Conservation (phyloP, 2,329 filamentous ascomycete species). For the Colletotrichum magnum region DNA sequence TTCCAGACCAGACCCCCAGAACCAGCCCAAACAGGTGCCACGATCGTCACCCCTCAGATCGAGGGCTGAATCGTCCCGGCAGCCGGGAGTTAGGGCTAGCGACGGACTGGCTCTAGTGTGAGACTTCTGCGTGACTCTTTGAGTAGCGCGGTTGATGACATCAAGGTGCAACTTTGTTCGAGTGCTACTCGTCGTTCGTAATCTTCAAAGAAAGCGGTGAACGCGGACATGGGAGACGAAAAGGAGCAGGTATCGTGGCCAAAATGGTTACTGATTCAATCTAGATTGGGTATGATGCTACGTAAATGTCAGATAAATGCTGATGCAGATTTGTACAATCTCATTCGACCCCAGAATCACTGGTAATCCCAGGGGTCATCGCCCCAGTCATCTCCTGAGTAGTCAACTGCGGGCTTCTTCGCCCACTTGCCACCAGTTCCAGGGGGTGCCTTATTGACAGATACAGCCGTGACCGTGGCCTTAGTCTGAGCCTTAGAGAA, state of each 20-base stretch:
- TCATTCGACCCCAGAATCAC: background rate
- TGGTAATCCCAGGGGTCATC: slow-evolving; percentile 41
- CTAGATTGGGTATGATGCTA: too few species aligned
- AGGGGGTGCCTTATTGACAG: background rate
- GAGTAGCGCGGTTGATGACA: background rate
- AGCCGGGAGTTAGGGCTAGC: background rate
- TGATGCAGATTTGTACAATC: too few species aligned
- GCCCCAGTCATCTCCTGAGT: slow-evolving; percentile 49
- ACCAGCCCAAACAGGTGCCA: background rate
- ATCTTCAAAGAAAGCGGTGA: too few species aligned
- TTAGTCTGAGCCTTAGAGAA: slow-evolving; percentile 23
- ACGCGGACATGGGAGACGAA: too few species aligned
- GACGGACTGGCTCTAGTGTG: background rate
- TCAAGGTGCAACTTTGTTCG: background rate
- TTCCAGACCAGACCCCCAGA: background rate
- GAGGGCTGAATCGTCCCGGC: background rate
- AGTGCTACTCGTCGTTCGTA: too few species aligned
- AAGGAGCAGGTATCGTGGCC: too few species aligned
- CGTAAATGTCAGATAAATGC: too few species aligned
- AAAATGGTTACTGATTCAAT: too few species aligned
- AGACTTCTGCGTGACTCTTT: background rate
- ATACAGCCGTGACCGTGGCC: background rate
- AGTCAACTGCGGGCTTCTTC: slow-evolving; percentile 45
- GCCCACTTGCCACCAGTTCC: slow-evolving; percentile 43
- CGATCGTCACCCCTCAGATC: background rate